phyloP scores from a whole-genome alignment of 2,329 filamentous ascomycete species.

The Bipolaris oryzae region DNA sequence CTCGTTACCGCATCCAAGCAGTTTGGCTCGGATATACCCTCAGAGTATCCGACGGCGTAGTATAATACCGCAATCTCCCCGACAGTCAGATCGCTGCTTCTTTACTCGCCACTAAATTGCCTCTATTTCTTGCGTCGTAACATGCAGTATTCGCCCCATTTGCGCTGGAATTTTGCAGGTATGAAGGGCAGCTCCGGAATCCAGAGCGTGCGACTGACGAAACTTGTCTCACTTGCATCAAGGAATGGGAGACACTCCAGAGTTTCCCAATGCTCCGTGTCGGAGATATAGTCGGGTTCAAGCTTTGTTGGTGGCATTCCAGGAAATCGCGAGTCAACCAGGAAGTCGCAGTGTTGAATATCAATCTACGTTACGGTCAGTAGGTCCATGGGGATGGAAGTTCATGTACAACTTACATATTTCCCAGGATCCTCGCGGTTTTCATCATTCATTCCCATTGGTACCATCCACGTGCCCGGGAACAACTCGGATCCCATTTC shows the following conservation, averaged over 20 bases:
- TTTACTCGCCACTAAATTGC: background rate
- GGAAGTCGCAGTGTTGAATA: constrained; percentile 74
- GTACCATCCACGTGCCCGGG: constrained; percentile 82
- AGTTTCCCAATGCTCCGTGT: constrained; percentile 76
- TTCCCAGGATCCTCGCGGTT: constrained; percentile 87
- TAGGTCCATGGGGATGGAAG: background rate
- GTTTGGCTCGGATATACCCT: background rate
- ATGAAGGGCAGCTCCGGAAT: constrained; percentile 73
- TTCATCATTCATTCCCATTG: constrained; percentile 86
- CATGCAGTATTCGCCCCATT: constrained; percentile 90
- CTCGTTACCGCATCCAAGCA: background rate
- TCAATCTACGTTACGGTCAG: constrained; percentile 60
- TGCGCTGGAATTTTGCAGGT: constrained; percentile 71
- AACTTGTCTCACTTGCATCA: constrained; percentile 74
- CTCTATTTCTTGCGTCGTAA: constrained; percentile 59
- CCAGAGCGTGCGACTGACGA: constrained; percentile 80
- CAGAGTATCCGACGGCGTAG: background rate
- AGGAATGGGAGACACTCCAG: constrained; percentile 80
- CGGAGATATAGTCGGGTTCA: constrained; percentile 81
- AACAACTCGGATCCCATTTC: constrained; percentile 72
- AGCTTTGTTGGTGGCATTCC: constrained; percentile 63
- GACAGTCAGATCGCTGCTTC: background rate
- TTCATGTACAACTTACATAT: constrained; percentile 64
- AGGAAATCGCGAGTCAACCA: constrained; percentile 86
- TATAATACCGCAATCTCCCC: background rate